Percentiles rank a stretch among this genome's conserved stretches.
phyloP scores from a whole-genome alignment of 2,329 filamentous ascomycete genomes.

The Chrysosporium queenslandicum region DNA sequence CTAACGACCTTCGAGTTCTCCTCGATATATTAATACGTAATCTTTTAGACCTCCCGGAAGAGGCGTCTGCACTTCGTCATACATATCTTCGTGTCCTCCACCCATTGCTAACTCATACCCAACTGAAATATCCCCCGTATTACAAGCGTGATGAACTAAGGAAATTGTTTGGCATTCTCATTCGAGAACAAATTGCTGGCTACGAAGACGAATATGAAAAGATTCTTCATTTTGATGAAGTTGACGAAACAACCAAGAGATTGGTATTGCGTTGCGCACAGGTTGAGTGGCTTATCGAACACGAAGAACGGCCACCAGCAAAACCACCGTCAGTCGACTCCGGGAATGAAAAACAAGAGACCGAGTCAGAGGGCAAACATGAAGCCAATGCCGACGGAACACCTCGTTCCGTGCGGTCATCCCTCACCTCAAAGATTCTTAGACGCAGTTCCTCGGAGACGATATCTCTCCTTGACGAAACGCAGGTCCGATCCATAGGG shows the following conservation, averaged over 20 bases:
- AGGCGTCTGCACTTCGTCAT: constrained; percentile 63
- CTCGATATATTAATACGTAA: constrained; percentile 95
- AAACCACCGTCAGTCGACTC: constrained; percentile 19
- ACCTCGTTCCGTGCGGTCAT: background rate
- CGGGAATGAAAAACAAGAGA: background rate
- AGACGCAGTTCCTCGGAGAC: constrained; percentile 23
- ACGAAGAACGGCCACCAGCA: constrained; percentile 23
- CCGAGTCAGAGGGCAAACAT: background rate
- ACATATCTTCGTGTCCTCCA: constrained; percentile 91
- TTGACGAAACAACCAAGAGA: constrained; percentile 41
- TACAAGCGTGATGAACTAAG: constrained; percentile 85
- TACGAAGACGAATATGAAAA: constrained; percentile 36
- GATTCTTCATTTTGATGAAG: constrained; percentile 42
- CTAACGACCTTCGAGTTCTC: constrained; percentile 87
- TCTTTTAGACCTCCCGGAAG: constrained; percentile 85
- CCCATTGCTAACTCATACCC: constrained; percentile 81
- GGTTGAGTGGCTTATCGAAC: constrained; percentile 38
- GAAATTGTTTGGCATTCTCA: constrained; percentile 62
- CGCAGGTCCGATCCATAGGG: constrained; percentile 41
- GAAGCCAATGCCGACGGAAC: background rate
- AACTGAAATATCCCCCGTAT: constrained; percentile 72
- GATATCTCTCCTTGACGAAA: constrained; percentile 20
- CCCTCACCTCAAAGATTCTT: background rate
- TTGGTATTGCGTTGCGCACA: constrained; percentile 39
- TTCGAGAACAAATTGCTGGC: constrained; percentile 59